phyloP scores from a whole-genome alignment of 1,284 basidiomycete genomes.

The Cryptococcus sp. region DNA sequence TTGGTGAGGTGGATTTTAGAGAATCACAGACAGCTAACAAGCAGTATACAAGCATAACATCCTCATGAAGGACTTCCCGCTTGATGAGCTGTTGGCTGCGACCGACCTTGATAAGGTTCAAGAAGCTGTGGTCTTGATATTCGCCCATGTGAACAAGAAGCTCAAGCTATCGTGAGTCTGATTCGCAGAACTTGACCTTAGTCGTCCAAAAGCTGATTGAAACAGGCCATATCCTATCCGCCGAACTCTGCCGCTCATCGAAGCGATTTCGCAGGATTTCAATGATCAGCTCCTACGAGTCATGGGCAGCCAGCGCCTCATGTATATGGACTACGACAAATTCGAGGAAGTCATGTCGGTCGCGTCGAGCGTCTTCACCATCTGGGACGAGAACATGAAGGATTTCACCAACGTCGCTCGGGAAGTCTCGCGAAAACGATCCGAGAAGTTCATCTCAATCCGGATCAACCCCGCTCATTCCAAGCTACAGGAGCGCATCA shows the following conservation, averaged over 20 bases:
- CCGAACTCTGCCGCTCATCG: slow-evolving; percentile 89
- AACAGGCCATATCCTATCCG: slow-evolving; percentile 82
- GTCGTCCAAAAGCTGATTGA: neutral
- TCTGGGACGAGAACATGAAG: slow-evolving; percentile 96
- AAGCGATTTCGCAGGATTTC: slow-evolving; percentile 96
- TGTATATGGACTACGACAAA: slow-evolving; percentile 89
- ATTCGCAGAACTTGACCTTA: neutral
- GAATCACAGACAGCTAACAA: neutral
- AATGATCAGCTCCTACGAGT: slow-evolving; percentile 91
- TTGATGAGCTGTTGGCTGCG: slow-evolving; percentile 92
- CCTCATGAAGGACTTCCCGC: slow-evolving; percentile 97
- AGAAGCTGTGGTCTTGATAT: slow-evolving; percentile 81
- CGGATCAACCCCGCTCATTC: slow-evolving; percentile 88
- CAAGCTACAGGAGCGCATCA: slow-evolving; percentile 81
- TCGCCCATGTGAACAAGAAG: slow-evolving; percentile 92
- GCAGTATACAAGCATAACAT: slow-evolving; percentile 94
- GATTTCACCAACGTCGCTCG: slow-evolving; percentile 97
- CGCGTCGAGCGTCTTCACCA: slow-evolving; percentile 77
- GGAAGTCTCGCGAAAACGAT: slow-evolving; percentile 86
- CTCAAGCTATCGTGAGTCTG: slow-evolving; percentile 67
- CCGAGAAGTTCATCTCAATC: slow-evolving; percentile 95
- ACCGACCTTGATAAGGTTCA: slow-evolving; percentile 94
- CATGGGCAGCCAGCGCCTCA: slow-evolving; percentile 79
- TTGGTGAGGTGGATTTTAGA: slow-evolving; percentile 55
- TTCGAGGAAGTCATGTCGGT: slow-evolving; percentile 81